Evolutionary conservation across 768 basidiomycete genomes (phyloP), one percentile per base, ranked within the genome.

Genomic region (Agrocybe praecox): DNA sequence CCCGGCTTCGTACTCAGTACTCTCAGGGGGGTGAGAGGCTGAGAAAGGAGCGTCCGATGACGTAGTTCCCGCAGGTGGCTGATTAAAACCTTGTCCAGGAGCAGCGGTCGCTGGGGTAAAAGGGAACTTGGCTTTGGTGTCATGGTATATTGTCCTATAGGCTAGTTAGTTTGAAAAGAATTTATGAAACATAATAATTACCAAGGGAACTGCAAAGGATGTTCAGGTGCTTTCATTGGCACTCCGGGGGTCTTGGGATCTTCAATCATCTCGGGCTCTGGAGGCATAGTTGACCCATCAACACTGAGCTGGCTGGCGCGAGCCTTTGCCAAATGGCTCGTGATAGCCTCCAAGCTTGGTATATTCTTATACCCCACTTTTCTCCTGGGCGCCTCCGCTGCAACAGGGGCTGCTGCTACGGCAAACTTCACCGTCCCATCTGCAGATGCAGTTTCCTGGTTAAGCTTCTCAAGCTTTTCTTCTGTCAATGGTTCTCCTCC

Each of bases 281-380:
- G 88, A 2, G 90, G 89, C 60, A 83, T 85, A 6, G 85, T 75
- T 4, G 85, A 83, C 15, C 89, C 83, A 66, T 84, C 83, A 62
- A 84, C 73, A 62, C 82, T 83, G 58, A 92, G 78, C 33, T 85
- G 78, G 52, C 88, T 67, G 21, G 65, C 65, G 33, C 67, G 77
- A 24, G 87, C 78, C 73, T 89, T 89, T 51, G 86, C 89, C 56
- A 93, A 74, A 34, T 89, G 84, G 29, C 88, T 88, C 1, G 92
- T 90, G 74, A 94, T 94, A 24, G 89, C 90, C 66, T 93, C 91
- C 52, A 94, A 82, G 59, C 83, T 86, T 14, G 92, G 92, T 44
- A 94, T 89, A 66, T 92, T 93, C 85, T 92, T 94, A 74, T 92
- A 94, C 21, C 92, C 92, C n/a, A 78, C 74, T 65, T 76, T 78